Percentiles rank a stretch among this genome's conserved stretches.
Conservation (phyloP, 2,329 filamentous ascomycete genomes). For the Thelonectria rubi region DNA sequence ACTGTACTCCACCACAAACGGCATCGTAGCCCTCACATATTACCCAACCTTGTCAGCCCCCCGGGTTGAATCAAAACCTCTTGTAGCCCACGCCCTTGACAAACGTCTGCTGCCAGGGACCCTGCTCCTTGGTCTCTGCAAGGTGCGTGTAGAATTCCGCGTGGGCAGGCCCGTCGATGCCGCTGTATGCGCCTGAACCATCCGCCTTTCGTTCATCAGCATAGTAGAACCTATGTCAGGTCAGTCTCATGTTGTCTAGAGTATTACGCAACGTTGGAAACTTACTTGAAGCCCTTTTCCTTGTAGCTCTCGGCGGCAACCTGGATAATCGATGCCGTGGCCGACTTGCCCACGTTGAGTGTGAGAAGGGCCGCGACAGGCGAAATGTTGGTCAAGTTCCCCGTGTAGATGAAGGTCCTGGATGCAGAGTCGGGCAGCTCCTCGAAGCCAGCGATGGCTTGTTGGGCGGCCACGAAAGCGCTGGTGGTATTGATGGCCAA, state of each 20-base stretch:
- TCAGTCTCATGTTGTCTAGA: not conserved
- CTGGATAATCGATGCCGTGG: conserved; percentile 45
- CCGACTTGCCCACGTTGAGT: conserved; percentile 52
- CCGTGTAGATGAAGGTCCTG: conserved; percentile 56
- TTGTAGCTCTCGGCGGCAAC: conserved; percentile 45
- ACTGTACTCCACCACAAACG: no score
- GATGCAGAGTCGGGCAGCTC: conserved; percentile 45
- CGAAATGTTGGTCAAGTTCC: conserved; percentile 50
- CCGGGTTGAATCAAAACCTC: conserved; percentile 36
- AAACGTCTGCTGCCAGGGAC: conserved; percentile 57
- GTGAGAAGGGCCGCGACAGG: conserved; percentile 44
- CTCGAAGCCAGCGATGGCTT: conserved; percentile 45
- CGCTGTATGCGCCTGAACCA: conserved; percentile 43
- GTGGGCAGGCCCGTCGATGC: conserved; percentile 53
- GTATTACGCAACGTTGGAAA: no score
- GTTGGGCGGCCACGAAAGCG: conserved; percentile 48
- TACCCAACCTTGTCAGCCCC: not conserved
- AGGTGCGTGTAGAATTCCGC: conserved; percentile 52
- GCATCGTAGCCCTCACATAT: no score
- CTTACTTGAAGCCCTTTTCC: conserved; percentile 47
- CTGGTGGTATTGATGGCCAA: conserved; percentile 32
- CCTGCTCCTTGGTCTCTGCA: conserved; percentile 52
- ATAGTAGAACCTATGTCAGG: conserved; percentile 57
- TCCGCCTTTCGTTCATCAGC: conserved; percentile 57
- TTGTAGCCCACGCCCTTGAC: conserved; percentile 53